Percentiles rank a stretch among this genome's conserved stretches.
Conservation (phyloP, 2,329 filamentous ascomycete genomes). For the Diplodia corticola region DNA sequence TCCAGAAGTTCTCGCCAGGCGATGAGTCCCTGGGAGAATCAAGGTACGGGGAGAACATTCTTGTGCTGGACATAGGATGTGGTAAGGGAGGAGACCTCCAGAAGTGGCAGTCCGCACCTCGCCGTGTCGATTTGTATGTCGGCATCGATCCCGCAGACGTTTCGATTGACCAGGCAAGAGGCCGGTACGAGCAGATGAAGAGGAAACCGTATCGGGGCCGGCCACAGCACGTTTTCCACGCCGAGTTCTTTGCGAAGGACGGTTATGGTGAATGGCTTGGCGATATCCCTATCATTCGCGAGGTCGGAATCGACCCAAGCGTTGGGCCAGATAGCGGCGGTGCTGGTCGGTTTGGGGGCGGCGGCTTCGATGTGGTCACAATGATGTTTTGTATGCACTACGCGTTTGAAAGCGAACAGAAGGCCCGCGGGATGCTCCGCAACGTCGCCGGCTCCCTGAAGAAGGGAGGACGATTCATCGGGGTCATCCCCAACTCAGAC, state of each 20-base stretch:
- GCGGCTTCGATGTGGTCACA: conserved; percentile 87
- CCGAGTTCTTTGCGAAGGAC: conserved; percentile 86
- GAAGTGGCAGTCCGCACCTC: conserved; percentile 95
- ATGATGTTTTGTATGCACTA: conserved; percentile 99
- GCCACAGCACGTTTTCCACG: conserved; percentile 69
- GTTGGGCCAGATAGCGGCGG: conserved; percentile 57
- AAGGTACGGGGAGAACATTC: conserved; percentile 54
- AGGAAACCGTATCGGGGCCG: conserved; percentile 52
- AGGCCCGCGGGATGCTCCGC: conserved; percentile 86
- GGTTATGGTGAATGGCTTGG: conserved; percentile 85
- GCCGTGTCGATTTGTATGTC: conserved; percentile 88
- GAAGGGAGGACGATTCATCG: conserved; percentile 92
- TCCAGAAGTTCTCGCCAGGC: conserved; percentile 81
- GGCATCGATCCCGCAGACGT: conserved; percentile 91
- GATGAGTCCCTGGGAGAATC: conserved; percentile 35
- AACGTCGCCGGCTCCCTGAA: conserved; percentile 90
- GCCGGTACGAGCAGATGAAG: conserved; percentile 77
- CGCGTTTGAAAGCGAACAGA: conserved; percentile 88
- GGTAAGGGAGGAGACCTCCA: conserved; percentile 94
- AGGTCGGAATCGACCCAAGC: conserved; percentile 83
- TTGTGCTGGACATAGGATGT: conserved; percentile 92
- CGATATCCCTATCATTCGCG: conserved; percentile 75
- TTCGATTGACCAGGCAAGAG: conserved; percentile 85
- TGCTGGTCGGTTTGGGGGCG: conserved; percentile 68
- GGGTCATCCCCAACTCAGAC: conserved; percentile 96